Percentiles rank a stretch among this genome's conserved stretches.
These are phyloP conservation scores for Allium fistulosum DNA, from an alignment of 106 monocot species.

Conservation along the genomic window DNA sequence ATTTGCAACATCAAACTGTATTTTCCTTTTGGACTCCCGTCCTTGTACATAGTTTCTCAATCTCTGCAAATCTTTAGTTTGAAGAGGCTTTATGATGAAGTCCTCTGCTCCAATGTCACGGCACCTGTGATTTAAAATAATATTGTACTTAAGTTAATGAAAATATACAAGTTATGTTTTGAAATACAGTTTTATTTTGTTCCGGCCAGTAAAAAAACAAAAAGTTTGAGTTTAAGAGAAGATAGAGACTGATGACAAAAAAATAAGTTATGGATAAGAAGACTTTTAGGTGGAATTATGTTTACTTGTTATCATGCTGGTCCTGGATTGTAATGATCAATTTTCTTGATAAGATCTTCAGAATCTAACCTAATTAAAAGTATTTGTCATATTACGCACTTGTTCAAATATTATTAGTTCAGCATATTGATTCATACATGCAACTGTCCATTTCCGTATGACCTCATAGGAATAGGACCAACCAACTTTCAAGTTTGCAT, in stretches of 20 bases:
- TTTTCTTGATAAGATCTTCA: neutral
- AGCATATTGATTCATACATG: neutral
- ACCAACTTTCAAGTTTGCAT: neutral
- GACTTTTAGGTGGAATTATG: neutral
- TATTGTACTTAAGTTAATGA: neutral
- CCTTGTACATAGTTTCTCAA: slow-evolving; percentile 32
- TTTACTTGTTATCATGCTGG: too few species aligned
- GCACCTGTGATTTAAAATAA: slow-evolving; percentile 24
- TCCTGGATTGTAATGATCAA: neutral
- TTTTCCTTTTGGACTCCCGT: slow-evolving; percentile 47
- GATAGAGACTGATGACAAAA: neutral
- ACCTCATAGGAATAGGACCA: neutral
- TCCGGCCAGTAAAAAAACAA: neutral
- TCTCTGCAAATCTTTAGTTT: slow-evolving; percentile 33
- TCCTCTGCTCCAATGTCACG: slow-evolving; percentile 58
- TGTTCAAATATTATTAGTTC: too few species aligned
- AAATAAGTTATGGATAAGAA: neutral
- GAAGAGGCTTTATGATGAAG: slow-evolving; percentile 74
- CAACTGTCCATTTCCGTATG: neutral
- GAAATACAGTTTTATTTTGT: too few species aligned
- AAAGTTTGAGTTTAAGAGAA: neutral
- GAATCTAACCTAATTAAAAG: neutral
- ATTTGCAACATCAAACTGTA: slow-evolving; percentile 18
- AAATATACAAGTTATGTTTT: too few species aligned
- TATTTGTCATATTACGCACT: neutral